Conservation (phyloP, 495 filamentous ascomycete genomes). For the Lepidopterella palustris region DNA sequence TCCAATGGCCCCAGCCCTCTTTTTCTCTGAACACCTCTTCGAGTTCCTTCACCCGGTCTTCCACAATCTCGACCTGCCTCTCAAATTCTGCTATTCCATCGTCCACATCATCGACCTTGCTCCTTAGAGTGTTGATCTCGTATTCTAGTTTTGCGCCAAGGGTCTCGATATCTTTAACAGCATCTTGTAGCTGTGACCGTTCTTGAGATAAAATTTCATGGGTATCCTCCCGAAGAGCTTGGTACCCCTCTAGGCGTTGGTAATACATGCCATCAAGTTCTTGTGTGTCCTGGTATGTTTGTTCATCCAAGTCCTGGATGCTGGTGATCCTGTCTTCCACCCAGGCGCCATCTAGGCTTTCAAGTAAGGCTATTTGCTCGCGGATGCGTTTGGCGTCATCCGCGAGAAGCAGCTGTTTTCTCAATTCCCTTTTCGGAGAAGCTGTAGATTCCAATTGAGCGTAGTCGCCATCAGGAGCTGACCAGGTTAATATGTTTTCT, state of each 20-base stretch:
- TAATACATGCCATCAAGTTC: constrained; percentile 63
- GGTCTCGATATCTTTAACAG: constrained; percentile 72
- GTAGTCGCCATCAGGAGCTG: constrained; percentile 39
- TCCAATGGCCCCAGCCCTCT: constrained; percentile 45
- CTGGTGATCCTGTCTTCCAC: constrained; percentile 55
- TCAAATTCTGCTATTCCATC: constrained; percentile 75
- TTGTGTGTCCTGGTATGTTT: constrained; percentile 53
- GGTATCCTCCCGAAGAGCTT: constrained; percentile 55
- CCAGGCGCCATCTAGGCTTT: constrained; percentile 55
- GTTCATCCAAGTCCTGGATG: constrained; percentile 57
- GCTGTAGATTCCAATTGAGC: constrained; percentile 27
- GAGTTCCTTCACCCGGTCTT: constrained; percentile 65
- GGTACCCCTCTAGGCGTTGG: constrained; percentile 58
- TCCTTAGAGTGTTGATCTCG: constrained; percentile 73
- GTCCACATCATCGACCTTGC: constrained; percentile 83
- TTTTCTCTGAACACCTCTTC: constrained; percentile 33
- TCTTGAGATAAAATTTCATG: constrained; percentile 64
- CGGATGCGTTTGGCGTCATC: constrained; percentile 58
- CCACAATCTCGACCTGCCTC: constrained; percentile 70
- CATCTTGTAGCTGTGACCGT: constrained; percentile 59
- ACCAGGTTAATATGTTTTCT: constrained; percentile 73
- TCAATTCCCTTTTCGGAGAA: constrained; percentile 26
- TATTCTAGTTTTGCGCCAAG: constrained; percentile 89
- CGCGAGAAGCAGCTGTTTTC: constrained; percentile 45
- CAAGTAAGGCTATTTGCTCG: constrained; percentile 43